Evolutionary conservation across 306 rosid species (phyloP).

Genomic region (Boehmeria nivea): DNA sequence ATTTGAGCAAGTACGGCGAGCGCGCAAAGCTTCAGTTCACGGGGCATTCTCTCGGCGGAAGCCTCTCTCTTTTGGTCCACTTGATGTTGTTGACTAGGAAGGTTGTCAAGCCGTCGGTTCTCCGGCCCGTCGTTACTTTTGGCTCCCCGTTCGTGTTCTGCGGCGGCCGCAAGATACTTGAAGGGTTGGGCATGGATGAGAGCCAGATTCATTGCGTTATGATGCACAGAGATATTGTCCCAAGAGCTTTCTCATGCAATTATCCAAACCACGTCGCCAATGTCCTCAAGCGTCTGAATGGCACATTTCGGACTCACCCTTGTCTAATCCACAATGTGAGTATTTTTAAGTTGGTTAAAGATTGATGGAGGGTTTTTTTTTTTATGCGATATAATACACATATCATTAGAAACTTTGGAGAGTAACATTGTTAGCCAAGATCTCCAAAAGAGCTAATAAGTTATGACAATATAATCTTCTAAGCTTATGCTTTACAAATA

Average conservation of each 20-base stretch:
- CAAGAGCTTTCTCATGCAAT: slow-evolving; percentile 92
- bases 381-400: too few relatives aligned
- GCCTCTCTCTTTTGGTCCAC: slow-evolving; percentile 83
- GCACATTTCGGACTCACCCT: slow-evolving; percentile 69
- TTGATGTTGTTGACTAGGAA: slow-evolving; percentile 67
- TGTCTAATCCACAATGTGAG: slow-evolving; percentile 70
- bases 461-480: too few relatives aligned
- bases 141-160: slow-evolving; percentile 96
- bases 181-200: slow-evolving; percentile 61
- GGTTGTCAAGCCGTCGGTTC: slow-evolving; percentile 53
- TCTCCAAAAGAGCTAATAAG: too few relatives aligned
- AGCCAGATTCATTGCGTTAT: slow-evolving; percentile 58
- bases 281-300: slow-evolving; percentile 63
- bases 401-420: neutral
- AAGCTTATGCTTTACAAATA: too few relatives aligned
- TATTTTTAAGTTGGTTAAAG: too few relatives aligned
- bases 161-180: slow-evolving; percentile 61
- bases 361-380: too few relatives aligned
- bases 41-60: slow-evolving; percentile 95
- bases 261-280: slow-evolving; percentile 72
- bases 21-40: slow-evolving; percentile 78
- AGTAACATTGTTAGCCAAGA: too few relatives aligned
- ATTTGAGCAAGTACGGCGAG: slow-evolving; percentile 54
- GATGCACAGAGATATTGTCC: slow-evolving; percentile 97
- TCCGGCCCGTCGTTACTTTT: slow-evolving; percentile 74